phyloP scores from a whole-genome alignment of 352 stramenopile species.

The Phytophthora foliorum region DNA sequence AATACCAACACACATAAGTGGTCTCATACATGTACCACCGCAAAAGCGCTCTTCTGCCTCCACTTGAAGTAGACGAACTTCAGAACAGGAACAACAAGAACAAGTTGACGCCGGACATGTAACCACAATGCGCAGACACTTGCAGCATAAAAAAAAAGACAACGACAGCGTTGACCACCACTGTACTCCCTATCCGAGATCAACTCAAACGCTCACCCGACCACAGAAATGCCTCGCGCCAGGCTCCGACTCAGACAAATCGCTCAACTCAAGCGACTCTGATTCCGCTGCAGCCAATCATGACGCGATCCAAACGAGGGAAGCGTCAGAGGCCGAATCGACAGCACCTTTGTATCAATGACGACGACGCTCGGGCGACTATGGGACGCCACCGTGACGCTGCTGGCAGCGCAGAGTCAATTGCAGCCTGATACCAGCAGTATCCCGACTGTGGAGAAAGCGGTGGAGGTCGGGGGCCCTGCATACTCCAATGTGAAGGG shows the following conservation, averaged over 20 bases:
- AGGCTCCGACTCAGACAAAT: not conserved
- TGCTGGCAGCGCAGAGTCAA: conserved; percentile 47
- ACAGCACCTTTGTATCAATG: conserved; percentile 1
- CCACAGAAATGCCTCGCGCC: too few species aligned
- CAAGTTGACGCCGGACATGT: too few species aligned
- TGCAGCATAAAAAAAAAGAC: not conserved
- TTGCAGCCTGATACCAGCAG: conserved; percentile 12
- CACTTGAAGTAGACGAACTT: not conserved
- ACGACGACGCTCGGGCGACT: conserved; percentile 17
- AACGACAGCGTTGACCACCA: not conserved
- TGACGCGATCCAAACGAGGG: conserved; percentile 1
- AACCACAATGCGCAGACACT: too few species aligned
- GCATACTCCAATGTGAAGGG: conserved; percentile 54
- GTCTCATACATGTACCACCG: too few species aligned
- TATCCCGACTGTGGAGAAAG: conserved; percentile 24
- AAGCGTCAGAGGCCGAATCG: not conserved
- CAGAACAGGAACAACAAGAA: not conserved
- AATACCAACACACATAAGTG: conserved; percentile 11
- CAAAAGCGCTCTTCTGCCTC: too few species aligned
- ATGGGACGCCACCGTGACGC: conserved; percentile 41
- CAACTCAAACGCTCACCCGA: not conserved
- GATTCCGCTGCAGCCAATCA: conserved; percentile 24
- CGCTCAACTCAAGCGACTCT: not conserved
- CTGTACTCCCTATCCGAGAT: not conserved
- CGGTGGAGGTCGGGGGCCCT: conserved; percentile 53